These are phyloP conservation scores for Hypsizygus marmoreus DNA, from an alignment of 768 basidiomycete genomes.

Conservation along the genomic window DNA sequence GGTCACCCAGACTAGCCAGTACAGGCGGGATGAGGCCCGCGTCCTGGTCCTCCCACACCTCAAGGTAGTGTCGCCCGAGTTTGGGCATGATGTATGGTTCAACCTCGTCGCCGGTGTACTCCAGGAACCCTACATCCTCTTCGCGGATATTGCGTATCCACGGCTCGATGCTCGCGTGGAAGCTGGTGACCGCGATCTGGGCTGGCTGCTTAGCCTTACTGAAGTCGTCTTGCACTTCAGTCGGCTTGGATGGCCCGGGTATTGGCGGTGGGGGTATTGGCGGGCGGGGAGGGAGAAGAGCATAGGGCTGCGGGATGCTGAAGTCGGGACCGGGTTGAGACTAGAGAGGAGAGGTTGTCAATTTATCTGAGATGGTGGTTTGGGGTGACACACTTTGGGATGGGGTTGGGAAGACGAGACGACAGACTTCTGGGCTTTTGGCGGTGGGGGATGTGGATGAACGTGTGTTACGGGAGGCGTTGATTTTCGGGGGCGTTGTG, in stretches of 20 bases:
- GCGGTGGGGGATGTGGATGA: constrained; percentile 38
- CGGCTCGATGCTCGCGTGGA: constrained; percentile 87
- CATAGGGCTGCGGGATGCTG: constrained; percentile 47
- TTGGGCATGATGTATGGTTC: constrained; percentile 87
- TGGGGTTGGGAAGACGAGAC: constrained; percentile 42
- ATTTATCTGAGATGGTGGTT: background rate
- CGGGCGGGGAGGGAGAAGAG: constrained; percentile 62
- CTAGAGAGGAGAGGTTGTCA: constrained; percentile 19
- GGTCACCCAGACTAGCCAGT: constrained; percentile 27
- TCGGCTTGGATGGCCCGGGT: constrained; percentile 83
- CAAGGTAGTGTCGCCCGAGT: constrained; percentile 83
- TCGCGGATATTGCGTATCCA: constrained; percentile 89
- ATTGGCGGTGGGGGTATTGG: constrained; percentile 62
- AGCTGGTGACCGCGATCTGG: constrained; percentile 73
- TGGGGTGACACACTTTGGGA: constrained; percentile 47
- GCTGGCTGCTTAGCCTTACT: constrained; percentile 77
- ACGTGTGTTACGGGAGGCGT: constrained; percentile 52
- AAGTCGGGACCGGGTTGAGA: constrained; percentile 58
- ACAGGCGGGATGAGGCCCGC: constrained; percentile 37
- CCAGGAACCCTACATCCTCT: constrained; percentile 94
- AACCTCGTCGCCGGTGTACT: constrained; percentile 87
- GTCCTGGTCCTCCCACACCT: constrained; percentile 95
- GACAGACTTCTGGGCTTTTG: constrained; percentile 60
- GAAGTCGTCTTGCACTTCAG: constrained; percentile 87
- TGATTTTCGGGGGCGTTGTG: constrained; percentile 56